These are phyloP conservation scores for Teratosphaeria pseudoeucalypti DNA, from an alignment of 2,329 filamentous ascomycete species.

Conservation along the genomic window DNA sequence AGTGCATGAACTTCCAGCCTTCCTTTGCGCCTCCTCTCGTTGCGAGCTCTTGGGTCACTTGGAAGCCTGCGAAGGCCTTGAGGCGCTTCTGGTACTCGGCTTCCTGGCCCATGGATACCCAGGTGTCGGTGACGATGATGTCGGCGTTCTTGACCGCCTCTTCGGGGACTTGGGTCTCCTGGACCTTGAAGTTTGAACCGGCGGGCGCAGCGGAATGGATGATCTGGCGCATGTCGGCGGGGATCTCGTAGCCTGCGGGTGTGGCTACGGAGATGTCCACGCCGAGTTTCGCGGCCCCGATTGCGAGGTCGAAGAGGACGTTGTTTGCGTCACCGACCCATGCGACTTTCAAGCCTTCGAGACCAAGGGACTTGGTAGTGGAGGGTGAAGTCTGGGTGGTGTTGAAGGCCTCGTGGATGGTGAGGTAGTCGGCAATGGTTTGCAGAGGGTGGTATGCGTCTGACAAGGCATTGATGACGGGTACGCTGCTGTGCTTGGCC, in stretches of 20 bases:
- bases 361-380: constrained; percentile 44
- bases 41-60: constrained; percentile 79
- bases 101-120: constrained; percentile 98
- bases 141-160: constrained; percentile 79
- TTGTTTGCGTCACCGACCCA: constrained; percentile 98
- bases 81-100: constrained; percentile 67
- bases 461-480: constrained; percentile 54
- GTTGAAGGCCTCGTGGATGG: constrained; percentile 69
- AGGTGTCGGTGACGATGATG: constrained; percentile 90
- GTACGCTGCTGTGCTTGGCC: constrained; percentile 38
- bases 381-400: constrained; percentile 20
- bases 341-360: constrained; percentile 79
- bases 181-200: constrained; percentile 3
- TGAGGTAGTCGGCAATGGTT: constrained; percentile 87
- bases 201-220: constrained; percentile 43
- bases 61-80: constrained; percentile 77
- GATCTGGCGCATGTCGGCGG: constrained; percentile 58
- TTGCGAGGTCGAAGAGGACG: constrained; percentile 86
- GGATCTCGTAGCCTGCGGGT: constrained; percentile 74
- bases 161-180: constrained; percentile 68
- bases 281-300: constrained; percentile 76
- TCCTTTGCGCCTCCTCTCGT: constrained; percentile 75
- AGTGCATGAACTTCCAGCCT: constrained; percentile 98
- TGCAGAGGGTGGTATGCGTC: constrained; percentile 91
- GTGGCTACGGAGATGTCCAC: constrained; percentile 80